A percentile compares a stretch with the other conserved stretches of the same genome.
Evolutionary conservation across 2,329 filamentous ascomycete genomes (phyloP).

Genomic region (Nakataea oryzae): DNA sequence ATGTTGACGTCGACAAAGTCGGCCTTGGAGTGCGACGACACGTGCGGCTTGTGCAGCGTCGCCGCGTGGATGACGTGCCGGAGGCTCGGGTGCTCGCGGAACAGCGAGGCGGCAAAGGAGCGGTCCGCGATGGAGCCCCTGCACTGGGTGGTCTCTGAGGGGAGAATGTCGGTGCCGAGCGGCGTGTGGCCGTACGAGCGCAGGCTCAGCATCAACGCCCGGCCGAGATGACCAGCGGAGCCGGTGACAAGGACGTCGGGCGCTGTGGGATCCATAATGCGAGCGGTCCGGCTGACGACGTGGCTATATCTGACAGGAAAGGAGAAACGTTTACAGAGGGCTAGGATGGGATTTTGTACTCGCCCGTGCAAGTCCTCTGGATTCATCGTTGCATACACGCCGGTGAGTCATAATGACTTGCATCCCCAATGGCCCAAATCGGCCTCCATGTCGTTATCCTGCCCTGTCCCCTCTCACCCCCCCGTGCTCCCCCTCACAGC

Average conservation of each 20-base stretch:
- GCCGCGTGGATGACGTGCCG: slow-evolving; percentile 32
- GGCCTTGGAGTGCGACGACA: slow-evolving; percentile 30
- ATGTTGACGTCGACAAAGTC: slow-evolving; percentile 35
- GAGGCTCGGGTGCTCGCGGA: slow-evolving; percentile 20
- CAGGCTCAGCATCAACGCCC: slow-evolving; percentile 31
- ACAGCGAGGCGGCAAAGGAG: slow-evolving; percentile 18
- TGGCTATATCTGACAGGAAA: too few species aligned
- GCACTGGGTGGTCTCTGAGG: slow-evolving; percentile 22
- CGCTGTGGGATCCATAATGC: neutral
- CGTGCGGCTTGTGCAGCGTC: slow-evolving; percentile 36
- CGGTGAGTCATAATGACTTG: neutral
- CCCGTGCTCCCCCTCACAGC: neutral
- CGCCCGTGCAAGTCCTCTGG: too few species aligned
- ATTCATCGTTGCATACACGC: neutral
- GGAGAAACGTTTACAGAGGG: too few species aligned
- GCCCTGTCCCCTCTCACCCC: too few species aligned
- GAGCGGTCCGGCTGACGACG: neutral
- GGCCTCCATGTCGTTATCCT: too few species aligned
- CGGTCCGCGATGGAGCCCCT: slow-evolving; percentile 27
- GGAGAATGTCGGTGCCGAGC: slow-evolving; percentile 31
- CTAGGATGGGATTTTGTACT: too few species aligned
- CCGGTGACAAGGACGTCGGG: slow-evolving; percentile 30
- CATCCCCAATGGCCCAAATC: neutral
- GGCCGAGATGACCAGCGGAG: slow-evolving; percentile 34
- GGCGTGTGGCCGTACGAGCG: slow-evolving; percentile 26